These are phyloP conservation scores for Carex arenaria DNA, from an alignment of 202 grass and related monocot species.

Conservation along the genomic window DNA sequence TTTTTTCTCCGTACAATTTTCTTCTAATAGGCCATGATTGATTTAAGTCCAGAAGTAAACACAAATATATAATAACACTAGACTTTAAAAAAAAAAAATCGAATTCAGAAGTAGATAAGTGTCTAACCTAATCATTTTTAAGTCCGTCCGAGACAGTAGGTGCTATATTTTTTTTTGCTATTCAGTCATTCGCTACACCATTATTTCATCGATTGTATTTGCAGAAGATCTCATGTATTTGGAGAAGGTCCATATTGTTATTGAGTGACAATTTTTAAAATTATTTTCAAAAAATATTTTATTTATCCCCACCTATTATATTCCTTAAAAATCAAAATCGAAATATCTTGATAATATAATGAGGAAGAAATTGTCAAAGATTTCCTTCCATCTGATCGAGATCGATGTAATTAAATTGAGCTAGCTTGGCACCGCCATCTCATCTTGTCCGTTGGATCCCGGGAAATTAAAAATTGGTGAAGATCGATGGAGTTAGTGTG, in stretches of 20 bases:
- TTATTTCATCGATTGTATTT: neutral
- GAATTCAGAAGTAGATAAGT: no score
- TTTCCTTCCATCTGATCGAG: neutral
- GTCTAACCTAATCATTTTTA: no score
- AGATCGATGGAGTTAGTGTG: conserved; percentile 13
- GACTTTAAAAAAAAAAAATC: no score
- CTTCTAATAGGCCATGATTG: no score
- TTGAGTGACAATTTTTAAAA: neutral
- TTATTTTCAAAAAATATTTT: neutral
- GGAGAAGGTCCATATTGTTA: neutral
- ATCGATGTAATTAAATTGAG: neutral
- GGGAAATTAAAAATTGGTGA: neutral
- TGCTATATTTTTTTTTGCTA: no score
- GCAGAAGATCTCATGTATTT: neutral
- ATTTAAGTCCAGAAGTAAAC: no score
- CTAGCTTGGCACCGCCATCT: neutral
- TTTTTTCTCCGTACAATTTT: no score
- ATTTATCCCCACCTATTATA: neutral
- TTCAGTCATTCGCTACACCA: neutral
- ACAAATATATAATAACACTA: no score
- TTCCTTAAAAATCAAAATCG: neutral
- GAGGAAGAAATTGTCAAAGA: neutral
- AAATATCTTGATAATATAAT: neutral
- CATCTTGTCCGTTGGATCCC: neutral
- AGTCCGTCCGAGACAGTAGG: no score